These are phyloP conservation scores for Vitis vinifera DNA, from an alignment of 164 flowering plant genomes.

Conservation along the genomic window DNA sequence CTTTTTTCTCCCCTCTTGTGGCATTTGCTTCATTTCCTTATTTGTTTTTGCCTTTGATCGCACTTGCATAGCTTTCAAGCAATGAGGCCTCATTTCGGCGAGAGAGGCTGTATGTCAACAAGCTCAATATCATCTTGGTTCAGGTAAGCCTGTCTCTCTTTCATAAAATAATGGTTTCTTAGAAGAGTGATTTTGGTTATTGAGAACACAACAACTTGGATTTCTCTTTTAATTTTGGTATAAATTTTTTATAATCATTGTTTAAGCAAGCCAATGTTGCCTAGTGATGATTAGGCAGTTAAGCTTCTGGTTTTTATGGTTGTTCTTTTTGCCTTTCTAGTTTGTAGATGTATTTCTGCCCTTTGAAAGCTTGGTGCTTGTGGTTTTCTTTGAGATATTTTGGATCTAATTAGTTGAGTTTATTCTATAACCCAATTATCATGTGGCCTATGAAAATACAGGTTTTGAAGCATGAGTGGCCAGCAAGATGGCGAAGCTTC, in stretches of 20 bases:
- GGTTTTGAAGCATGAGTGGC: constrained; percentile 99
- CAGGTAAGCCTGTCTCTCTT: constrained; percentile 50
- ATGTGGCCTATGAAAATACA: constrained; percentile 25
- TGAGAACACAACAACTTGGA: neutral
- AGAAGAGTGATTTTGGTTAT: neutral
- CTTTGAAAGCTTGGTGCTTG: neutral
- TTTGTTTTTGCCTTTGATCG: constrained; percentile 7
- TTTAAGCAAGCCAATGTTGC: too few relatives aligned
- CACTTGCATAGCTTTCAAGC: constrained; percentile 71
- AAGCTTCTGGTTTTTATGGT: neutral
- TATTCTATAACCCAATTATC: neutral
- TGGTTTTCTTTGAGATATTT: neutral
- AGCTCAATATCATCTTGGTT: constrained; percentile 88
- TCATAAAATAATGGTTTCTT: neutral
- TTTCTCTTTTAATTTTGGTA: too few relatives aligned
- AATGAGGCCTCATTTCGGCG: constrained; percentile 83
- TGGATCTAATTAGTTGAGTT: neutral
- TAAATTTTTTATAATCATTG: too few relatives aligned
- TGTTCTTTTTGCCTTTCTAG: neutral
- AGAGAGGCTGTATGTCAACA: constrained; percentile 93
- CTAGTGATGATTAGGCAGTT: neutral
- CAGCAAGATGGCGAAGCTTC: constrained; percentile 89
- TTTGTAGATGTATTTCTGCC: neutral
- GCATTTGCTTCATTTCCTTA: neutral
- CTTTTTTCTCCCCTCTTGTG: too few relatives aligned